Percentiles rank a stretch among this genome's conserved stretches.
These are phyloP conservation scores for Stemphylium beticola DNA, from an alignment of 2,329 filamentous ascomycete species.

Conservation along the genomic window DNA sequence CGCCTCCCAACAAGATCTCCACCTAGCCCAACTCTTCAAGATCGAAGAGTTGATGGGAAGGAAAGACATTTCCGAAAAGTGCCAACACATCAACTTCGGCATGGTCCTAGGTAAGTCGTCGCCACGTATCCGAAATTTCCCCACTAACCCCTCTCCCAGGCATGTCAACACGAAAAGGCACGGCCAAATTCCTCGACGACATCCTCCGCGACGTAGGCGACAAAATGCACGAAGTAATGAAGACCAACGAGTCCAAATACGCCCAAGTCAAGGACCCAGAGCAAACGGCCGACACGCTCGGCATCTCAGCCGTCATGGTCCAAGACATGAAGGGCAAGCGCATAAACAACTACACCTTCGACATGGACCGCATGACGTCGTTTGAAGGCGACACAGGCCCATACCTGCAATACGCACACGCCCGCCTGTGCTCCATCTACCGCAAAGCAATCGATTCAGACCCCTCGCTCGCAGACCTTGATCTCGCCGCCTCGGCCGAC, in stretches of 20 bases:
- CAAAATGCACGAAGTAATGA: conserved; percentile 98
- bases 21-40: conserved; percentile 70
- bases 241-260: conserved; percentile 88
- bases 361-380: conserved; percentile 81
- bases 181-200: conserved; percentile 60
- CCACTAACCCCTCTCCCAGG: conserved; percentile 5
- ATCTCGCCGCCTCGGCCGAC: conserved; percentile 73
- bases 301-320: conserved; percentile 95
- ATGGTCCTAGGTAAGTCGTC: conserved; percentile 62
- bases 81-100: conserved; percentile 70
- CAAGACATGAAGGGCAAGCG: conserved; percentile 97
- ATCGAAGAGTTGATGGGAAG: conserved; percentile 67
- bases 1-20: conserved; percentile 68
- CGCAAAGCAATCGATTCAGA: conserved; percentile 59
- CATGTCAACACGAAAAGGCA: conserved; percentile 68
- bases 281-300: conserved; percentile 82
- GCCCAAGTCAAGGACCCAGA: conserved; percentile 84
- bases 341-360: conserved; percentile 73
- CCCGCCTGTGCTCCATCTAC: conserved; percentile 46
- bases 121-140: neutral
- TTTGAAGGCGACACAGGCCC: conserved; percentile 87
- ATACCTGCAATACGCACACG: conserved; percentile 79
- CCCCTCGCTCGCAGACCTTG: conserved; percentile 58
- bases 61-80: conserved; percentile 64
- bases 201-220: conserved; percentile 71